Percentiles rank a stretch among this genome's conserved stretches.
Conservation (phyloP, 1,284 basidiomycete genomes). For the Moniliophthora roreri region DNA sequence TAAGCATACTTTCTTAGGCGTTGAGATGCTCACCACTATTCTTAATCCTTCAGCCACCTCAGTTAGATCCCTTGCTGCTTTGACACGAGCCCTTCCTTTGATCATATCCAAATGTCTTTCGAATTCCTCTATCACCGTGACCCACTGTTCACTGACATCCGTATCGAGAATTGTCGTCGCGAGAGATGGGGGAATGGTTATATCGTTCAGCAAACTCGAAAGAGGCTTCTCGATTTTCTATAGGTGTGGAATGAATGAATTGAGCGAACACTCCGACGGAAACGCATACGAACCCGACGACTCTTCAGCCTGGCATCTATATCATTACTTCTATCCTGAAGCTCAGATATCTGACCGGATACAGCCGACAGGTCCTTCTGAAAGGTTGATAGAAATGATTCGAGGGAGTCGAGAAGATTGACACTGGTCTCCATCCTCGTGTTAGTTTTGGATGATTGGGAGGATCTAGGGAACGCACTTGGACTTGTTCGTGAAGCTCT, state of each 20-base stretch:
- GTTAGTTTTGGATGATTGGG: slow-evolving; percentile 6
- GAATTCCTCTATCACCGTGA: slow-evolving; percentile 76
- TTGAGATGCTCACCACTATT: slow-evolving; percentile 63
- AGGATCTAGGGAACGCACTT: slow-evolving; percentile 29
- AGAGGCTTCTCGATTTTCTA: slow-evolving; percentile 90
- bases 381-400: slow-evolving; percentile 91
- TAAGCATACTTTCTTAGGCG: not conserved
- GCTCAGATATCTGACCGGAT: slow-evolving; percentile 92
- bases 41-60: slow-evolving; percentile 85
- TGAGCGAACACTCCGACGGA: slow-evolving; percentile 8
- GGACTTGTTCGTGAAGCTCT: slow-evolving; percentile 82
- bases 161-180: slow-evolving; percentile 84
- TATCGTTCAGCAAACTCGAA: slow-evolving; percentile 75
- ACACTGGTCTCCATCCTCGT: slow-evolving; percentile 59
- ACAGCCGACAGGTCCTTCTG: slow-evolving; percentile 92
- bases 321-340: slow-evolving; percentile 87
- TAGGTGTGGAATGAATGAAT: not conserved
- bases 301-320: slow-evolving; percentile 87
- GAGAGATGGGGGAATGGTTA: slow-evolving; percentile 82
- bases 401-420: slow-evolving; percentile 79
- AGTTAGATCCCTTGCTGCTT: slow-evolving; percentile 80
- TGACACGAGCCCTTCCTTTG: slow-evolving; percentile 74
- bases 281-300: slow-evolving; percentile 63
- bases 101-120: slow-evolving; percentile 74
- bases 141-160: slow-evolving; percentile 82